These are phyloP conservation scores for Ensete ventricosum DNA, from an alignment of 176 grass and related monocot genomes.

Conservation along the genomic window DNA sequence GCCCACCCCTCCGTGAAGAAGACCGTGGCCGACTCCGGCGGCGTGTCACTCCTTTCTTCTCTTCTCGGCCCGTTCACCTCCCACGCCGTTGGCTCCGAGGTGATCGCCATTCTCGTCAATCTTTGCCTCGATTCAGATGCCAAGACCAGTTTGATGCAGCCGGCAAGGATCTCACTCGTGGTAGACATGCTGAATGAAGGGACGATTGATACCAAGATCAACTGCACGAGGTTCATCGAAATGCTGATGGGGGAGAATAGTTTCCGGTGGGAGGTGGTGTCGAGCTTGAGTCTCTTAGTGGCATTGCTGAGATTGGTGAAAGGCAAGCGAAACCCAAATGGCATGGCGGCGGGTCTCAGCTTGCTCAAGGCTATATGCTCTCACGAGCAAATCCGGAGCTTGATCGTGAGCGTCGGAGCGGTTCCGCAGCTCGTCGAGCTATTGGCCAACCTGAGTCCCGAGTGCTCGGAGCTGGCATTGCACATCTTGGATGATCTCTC, in stretches of 20 bases:
- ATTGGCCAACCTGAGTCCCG: constrained; percentile 37
- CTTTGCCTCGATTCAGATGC: constrained; percentile 51
- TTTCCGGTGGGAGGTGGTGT: constrained; percentile 73
- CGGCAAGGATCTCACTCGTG: constrained; percentile 72
- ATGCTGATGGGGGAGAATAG: constrained; percentile 66
- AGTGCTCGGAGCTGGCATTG: constrained; percentile 56
- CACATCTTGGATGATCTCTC: constrained; percentile 60
- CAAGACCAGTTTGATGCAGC: constrained; percentile 64
- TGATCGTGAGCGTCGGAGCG: constrained; percentile 58
- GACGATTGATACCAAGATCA: constrained; percentile 75
- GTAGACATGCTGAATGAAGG: constrained; percentile 92
- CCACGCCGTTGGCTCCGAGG: constrained; percentile 79
- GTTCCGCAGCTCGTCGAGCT: constrained; percentile 69
- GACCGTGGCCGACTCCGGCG: constrained; percentile 47
- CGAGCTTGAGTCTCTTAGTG: constrained; percentile 69
- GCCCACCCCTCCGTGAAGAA: constrained; percentile 65
- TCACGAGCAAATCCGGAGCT: constrained; percentile 35
- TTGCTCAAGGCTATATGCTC: constrained; percentile 63
- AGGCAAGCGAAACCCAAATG: constrained; percentile 47
- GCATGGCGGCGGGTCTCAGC: constrained; percentile 38
- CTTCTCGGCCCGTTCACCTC: constrained; percentile 78
- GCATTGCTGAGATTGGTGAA: constrained; percentile 64
- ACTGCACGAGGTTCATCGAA: constrained; percentile 56
- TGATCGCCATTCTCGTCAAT: constrained; percentile 57
- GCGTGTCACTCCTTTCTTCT: constrained; percentile 42